Conservation (phyloP, 495 filamentous ascomycete species). For the Extremus antarcticus region DNA sequence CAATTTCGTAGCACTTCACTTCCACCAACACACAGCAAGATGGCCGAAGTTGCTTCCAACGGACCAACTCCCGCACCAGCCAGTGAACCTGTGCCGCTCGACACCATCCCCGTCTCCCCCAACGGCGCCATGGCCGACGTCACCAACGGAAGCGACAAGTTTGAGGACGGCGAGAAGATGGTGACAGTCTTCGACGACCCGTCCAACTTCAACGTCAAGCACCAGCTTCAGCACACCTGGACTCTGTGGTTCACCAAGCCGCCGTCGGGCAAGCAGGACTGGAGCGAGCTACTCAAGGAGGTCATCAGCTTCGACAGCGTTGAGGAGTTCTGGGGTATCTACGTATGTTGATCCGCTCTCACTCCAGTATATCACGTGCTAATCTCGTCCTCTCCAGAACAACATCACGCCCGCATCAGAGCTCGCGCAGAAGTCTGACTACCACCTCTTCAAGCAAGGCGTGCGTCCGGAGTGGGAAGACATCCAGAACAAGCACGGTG, state of each 20-base stretch:
- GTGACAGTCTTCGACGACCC: conserved; percentile 94
- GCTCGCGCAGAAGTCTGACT: conserved; percentile 92
- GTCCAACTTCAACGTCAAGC: conserved; percentile 98
- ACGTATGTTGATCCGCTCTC: conserved; percentile 52
- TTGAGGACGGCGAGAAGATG: conserved; percentile 45
- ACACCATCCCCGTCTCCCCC: conserved; percentile 66
- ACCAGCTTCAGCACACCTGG: conserved; percentile 91
- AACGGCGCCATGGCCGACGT: conserved; percentile 38
- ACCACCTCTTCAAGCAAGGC: conserved; percentile 97
- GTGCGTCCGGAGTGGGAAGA: conserved; percentile 98
- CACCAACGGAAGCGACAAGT: conserved; percentile 19
- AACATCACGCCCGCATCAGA: conserved; percentile 96
- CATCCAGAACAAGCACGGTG: conserved; percentile 93
- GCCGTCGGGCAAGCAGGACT: conserved; percentile 96
- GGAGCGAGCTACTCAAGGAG: conserved; percentile 95
- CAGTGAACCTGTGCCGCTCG: conserved; percentile 37
- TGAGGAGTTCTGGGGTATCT: conserved; percentile 99
- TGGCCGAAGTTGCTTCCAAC: conserved; percentile 13
- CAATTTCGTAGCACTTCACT: not conserved
- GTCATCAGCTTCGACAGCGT: conserved; percentile 97
- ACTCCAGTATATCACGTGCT: not conserved
- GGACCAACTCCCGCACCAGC: not conserved
- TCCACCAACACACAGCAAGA: not conserved
- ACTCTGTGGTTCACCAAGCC: conserved; percentile 99
- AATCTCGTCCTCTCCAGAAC: conserved; percentile 50